phyloP scores from a whole-genome alignment of 805 yeast species.

The Lipomyces kockii region DNA sequence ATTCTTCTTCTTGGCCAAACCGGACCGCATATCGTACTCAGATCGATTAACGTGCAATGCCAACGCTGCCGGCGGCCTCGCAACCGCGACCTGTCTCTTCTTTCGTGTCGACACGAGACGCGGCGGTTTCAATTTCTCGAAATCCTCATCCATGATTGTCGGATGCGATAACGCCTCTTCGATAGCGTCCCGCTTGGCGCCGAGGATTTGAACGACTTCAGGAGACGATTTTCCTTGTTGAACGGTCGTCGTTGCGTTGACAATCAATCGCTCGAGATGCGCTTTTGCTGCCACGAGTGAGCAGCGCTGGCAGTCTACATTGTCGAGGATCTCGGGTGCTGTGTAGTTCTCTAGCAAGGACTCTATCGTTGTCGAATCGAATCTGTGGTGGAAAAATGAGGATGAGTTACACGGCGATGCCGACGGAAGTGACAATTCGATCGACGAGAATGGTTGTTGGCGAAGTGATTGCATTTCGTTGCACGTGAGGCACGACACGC shows the following conservation, averaged over 20 bases:
- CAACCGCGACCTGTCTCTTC: slow-evolving; percentile 78
- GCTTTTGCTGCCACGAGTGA: slow-evolving; percentile 55
- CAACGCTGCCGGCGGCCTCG: slow-evolving; percentile 81
- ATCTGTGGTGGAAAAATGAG: slow-evolving; percentile 8
- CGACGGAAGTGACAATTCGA: slow-evolving; percentile 41
- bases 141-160: slow-evolving; percentile 78
- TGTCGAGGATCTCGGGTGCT: slow-evolving; percentile 83
- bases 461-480: slow-evolving; percentile 95
- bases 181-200: slow-evolving; percentile 54
- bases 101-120: slow-evolving; percentile 67
- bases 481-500: slow-evolving; percentile 88
- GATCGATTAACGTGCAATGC: slow-evolving; percentile 91
- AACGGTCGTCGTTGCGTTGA: slow-evolving; percentile 11
- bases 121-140: slow-evolving; percentile 67
- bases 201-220: slow-evolving; percentile 44
- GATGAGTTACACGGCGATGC: neutral
- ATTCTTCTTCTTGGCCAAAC: slow-evolving; percentile 79
- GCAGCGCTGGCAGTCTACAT: slow-evolving; percentile 94
- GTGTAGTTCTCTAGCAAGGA: slow-evolving; percentile 63
- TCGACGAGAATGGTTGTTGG: slow-evolving; percentile 64
- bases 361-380: slow-evolving; percentile 18
- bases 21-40: slow-evolving; percentile 86
- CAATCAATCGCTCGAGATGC: slow-evolving; percentile 39
- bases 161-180: slow-evolving; percentile 62
- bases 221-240: slow-evolving; percentile 4